A percentile compares a stretch with the other conserved stretches of the same genome.
Conservation (phyloP, 2,329 filamentous ascomycete species). For the Aspergillus jensenii region DNA sequence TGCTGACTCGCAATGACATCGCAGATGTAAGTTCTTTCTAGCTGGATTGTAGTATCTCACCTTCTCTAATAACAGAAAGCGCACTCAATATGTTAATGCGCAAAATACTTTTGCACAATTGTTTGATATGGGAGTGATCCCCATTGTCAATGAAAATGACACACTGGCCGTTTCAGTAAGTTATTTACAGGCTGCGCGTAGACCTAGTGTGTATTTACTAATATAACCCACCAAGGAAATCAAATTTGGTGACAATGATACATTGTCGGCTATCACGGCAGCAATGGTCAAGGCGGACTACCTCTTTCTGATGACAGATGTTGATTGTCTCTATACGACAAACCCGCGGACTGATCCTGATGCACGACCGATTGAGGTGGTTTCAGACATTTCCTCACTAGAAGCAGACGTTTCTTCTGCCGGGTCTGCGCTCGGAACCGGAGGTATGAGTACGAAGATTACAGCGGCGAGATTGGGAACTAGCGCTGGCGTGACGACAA, state of each 20-base stretch:
- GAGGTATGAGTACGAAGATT: slow-evolving; percentile 97
- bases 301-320: slow-evolving; percentile 97
- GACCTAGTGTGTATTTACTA: background rate
- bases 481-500: slow-evolving; percentile 89
- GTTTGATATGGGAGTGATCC: slow-evolving; percentile 91
- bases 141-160: slow-evolving; percentile 98
- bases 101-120: slow-evolving; percentile 92
- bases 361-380: slow-evolving; percentile 85
- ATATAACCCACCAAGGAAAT: slow-evolving; percentile 62
- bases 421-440: slow-evolving; percentile 85
- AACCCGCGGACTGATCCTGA: slow-evolving; percentile 85
- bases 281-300: slow-evolving; percentile 97
- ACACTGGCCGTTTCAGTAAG: slow-evolving; percentile 79
- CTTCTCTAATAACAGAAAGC: slow-evolving; percentile 46
- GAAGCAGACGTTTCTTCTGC: slow-evolving; percentile 88
- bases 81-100: slow-evolving; percentile 92
- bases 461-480: slow-evolving; percentile 88
- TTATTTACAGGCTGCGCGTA: background rate
- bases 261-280: slow-evolving; percentile 90
- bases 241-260: slow-evolving; percentile 99
- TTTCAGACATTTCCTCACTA: slow-evolving; percentile 80
- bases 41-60: background rate
- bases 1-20: slow-evolving; percentile 94
- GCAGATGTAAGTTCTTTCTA: slow-evolving; percentile 65
- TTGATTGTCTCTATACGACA: slow-evolving; percentile 95